Evolutionary conservation across 495 filamentous ascomycete genomes (phyloP).

Genomic region (Usnea hakonensis): DNA sequence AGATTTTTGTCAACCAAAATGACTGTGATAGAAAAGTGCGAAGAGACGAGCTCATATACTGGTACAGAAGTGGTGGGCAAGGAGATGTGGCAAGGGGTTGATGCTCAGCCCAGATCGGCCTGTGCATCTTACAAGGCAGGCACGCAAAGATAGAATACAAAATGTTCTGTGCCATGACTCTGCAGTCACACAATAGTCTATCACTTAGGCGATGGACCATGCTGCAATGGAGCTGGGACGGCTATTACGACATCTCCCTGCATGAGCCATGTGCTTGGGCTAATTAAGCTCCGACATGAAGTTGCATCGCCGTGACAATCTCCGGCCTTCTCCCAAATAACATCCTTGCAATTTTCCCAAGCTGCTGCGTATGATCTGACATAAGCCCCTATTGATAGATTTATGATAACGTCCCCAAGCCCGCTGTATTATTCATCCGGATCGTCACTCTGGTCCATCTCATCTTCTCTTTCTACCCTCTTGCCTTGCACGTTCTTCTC

Average conservation of each 20-base stretch:
- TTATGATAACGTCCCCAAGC: not conserved
- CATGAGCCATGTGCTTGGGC: constrained; percentile 11
- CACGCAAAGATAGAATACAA: not conserved
- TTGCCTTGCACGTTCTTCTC: constrained; percentile 53
- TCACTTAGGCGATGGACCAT: not conserved
- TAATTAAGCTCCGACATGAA: constrained; percentile 12
- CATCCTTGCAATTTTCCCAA: not conserved
- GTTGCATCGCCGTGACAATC: constrained; percentile 5
- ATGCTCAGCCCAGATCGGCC: constrained; percentile 3
- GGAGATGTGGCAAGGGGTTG: constrained; percentile 15
- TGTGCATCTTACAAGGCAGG: not conserved
- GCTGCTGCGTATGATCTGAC: not conserved
- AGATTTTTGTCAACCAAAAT: not conserved
- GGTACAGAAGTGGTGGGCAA: not conserved
- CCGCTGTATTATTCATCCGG: constrained; percentile 12
- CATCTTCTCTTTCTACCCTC: constrained; percentile 49
- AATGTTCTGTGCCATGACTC: not conserved
- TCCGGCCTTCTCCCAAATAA: not conserved
- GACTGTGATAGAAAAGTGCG: not conserved
- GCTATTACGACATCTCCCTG: constrained; percentile 7
- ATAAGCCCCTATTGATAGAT: not conserved
- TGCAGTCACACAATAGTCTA: not conserved
- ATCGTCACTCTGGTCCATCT: constrained; percentile 42
- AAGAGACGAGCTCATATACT: constrained; percentile 1
- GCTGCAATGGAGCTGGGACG: not conserved